phyloP scores from a whole-genome alignment of 805 yeast genomes.

The Nakazawaea wyomingensis region DNA sequence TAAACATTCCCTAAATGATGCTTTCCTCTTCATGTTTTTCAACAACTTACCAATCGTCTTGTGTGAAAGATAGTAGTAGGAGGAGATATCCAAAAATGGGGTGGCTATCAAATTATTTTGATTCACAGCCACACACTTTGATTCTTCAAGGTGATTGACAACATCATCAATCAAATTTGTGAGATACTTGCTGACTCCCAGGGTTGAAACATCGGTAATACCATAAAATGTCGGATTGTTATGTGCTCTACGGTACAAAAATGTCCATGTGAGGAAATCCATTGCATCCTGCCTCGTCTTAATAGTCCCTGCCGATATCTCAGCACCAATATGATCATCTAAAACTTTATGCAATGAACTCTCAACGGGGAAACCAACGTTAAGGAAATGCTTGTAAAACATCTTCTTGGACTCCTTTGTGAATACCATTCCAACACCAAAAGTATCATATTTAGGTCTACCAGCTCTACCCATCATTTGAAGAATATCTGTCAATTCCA shows the following conservation, averaged over 20 bases:
- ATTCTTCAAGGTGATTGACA: constrained; percentile 59
- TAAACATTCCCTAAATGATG: constrained; percentile 59
- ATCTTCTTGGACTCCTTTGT: constrained; percentile 71
- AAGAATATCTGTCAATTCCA: constrained; percentile 77
- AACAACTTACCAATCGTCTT: constrained; percentile 73
- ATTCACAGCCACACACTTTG: constrained; percentile 62
- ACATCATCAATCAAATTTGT: constrained; percentile 65
- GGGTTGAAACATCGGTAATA: constrained; percentile 51
- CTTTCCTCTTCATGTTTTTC: constrained; percentile 38
- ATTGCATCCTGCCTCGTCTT: constrained; percentile 61
- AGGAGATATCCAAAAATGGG: constrained; percentile 76
- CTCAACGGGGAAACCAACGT: constrained; percentile 80
- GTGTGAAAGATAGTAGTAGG: constrained; percentile 91
- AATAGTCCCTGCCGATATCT: constrained; percentile 66
- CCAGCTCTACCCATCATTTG: constrained; percentile 90
- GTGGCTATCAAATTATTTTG: constrained; percentile 55
- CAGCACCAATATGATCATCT: constrained; percentile 79
- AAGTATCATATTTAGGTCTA: constrained; percentile 74
- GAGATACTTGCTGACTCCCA: constrained; percentile 53
- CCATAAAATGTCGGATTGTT: constrained; percentile 77
- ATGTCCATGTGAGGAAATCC: constrained; percentile 75
- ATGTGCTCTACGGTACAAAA: constrained; percentile 66
- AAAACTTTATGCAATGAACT: constrained; percentile 73
- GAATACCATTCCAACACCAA: constrained; percentile 71
- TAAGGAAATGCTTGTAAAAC: constrained; percentile 72